Percentiles rank a stretch among this genome's conserved stretches.
phyloP scores from a whole-genome alignment of 805 yeast species.

The Sugiyamaella marilandica region DNA sequence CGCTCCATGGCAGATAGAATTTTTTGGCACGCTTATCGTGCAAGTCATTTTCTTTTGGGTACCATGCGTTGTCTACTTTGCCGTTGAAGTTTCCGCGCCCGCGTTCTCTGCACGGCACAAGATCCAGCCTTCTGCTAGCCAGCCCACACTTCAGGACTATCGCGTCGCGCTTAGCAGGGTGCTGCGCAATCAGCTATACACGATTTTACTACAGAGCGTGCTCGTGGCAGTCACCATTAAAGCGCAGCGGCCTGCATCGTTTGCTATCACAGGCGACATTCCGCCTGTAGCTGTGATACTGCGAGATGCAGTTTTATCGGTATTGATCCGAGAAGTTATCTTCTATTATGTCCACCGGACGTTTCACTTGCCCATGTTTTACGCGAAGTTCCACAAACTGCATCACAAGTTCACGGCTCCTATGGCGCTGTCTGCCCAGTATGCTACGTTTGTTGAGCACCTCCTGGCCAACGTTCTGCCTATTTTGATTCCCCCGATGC shows the following conservation, averaged over 20 bases:
- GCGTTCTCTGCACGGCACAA: slow-evolving; percentile 13
- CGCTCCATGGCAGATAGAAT: slow-evolving; percentile 3
- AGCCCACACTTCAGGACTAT: slow-evolving; percentile 14
- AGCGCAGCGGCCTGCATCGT: slow-evolving; percentile 3
- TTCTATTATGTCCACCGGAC: slow-evolving; percentile 18
- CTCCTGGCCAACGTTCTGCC: slow-evolving; percentile 16
- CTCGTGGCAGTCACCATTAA: background rate
- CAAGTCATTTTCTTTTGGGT: slow-evolving; percentile 16
- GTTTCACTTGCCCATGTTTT: slow-evolving; percentile 10
- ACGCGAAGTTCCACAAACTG: slow-evolving; percentile 15
- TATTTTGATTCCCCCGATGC: slow-evolving; percentile 14
- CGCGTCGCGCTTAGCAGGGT: slow-evolving; percentile 11
- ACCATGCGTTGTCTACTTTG: slow-evolving; percentile 12
- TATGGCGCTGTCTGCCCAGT: slow-evolving; percentile 17
- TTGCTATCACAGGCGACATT: background rate
- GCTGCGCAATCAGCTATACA: slow-evolving; percentile 7
- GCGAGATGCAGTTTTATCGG: slow-evolving; percentile 6
- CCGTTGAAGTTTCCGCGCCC: slow-evolving; percentile 11
- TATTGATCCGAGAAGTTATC: slow-evolving; percentile 15
- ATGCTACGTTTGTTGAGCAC: slow-evolving; percentile 16
- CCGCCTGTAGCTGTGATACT: slow-evolving; percentile 6
- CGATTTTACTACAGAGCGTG: slow-evolving; percentile 3
- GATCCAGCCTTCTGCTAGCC: slow-evolving; percentile 14
- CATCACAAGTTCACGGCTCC: slow-evolving; percentile 22
- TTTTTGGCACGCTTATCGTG: slow-evolving; percentile 2